phyloP scores from a whole-genome alignment of 345 rosid species.

The Citrus unshiu region DNA sequence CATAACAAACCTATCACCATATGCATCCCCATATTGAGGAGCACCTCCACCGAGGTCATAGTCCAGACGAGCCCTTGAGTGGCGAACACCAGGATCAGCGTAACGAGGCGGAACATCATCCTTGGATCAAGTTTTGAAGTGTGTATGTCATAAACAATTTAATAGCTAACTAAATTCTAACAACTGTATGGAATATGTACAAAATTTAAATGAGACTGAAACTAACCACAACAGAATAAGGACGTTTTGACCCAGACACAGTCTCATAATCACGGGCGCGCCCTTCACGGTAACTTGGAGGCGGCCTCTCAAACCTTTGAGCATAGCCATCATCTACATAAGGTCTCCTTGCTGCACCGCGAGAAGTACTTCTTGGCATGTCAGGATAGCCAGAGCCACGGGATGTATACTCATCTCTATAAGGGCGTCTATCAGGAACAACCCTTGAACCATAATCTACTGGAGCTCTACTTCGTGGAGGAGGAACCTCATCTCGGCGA shows the following conservation, averaged over 20 bases:
- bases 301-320: slow-evolving; percentile 82
- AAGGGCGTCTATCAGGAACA: slow-evolving; percentile 71
- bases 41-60: slow-evolving; percentile 61
- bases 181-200: not conserved
- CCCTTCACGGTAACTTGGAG: slow-evolving; percentile 70
- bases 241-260: slow-evolving; percentile 85
- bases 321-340: slow-evolving; percentile 72
- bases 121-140: slow-evolving; percentile 35
- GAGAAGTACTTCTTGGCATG: slow-evolving; percentile 62
- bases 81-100: slow-evolving; percentile 65
- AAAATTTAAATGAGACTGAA: slow-evolving; percentile 3
- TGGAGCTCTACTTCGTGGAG: slow-evolving; percentile 74
- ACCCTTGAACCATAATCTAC: slow-evolving; percentile 71
- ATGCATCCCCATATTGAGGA: slow-evolving; percentile 76
- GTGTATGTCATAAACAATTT: not conserved
- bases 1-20: slow-evolving; percentile 64
- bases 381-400: slow-evolving; percentile 76
- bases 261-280: slow-evolving; percentile 84
- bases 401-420: slow-evolving; percentile 74
- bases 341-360: slow-evolving; percentile 69
- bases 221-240: slow-evolving; percentile 76
- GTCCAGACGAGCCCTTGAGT: slow-evolving; percentile 88
- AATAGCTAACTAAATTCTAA: not conserved
- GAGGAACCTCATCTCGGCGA: slow-evolving; percentile 77
- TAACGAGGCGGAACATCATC: slow-evolving; percentile 87